Percentiles rank a stretch among this genome's conserved stretches.
Conservation (phyloP, 2,329 filamentous ascomycete species). For the Pestalotiopsis sp. region DNA sequence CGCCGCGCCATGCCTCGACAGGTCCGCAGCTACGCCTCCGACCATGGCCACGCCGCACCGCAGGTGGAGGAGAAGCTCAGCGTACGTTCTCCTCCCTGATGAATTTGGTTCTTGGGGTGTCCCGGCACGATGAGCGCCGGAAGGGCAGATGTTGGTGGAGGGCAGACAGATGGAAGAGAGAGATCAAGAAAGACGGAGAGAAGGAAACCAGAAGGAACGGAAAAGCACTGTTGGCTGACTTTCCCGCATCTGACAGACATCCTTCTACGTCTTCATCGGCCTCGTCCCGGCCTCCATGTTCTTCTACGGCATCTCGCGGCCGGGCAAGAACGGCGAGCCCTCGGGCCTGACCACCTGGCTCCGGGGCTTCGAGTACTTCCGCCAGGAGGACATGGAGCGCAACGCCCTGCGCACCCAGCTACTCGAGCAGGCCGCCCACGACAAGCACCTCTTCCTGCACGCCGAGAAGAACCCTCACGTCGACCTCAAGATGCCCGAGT, state of each 20-base stretch:
- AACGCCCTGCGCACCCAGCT: constrained; percentile 55
- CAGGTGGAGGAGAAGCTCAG: constrained; percentile 56
- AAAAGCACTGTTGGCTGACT: constrained; percentile 3
- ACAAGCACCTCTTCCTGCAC: constrained; percentile 58
- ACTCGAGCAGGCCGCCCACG: constrained; percentile 58
- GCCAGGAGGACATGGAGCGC: constrained; percentile 53
- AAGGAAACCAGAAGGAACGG: background rate
- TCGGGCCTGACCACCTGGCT: constrained; percentile 50
- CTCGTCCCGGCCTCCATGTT: constrained; percentile 46
- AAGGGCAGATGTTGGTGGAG: background rate
- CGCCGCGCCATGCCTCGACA: constrained; percentile 37
- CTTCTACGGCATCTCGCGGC: constrained; percentile 53
- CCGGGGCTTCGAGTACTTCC: constrained; percentile 47
- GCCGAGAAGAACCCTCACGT: constrained; percentile 47
- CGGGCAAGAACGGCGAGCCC: constrained; percentile 51
- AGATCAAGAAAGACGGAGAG: background rate
- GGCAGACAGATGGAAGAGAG: background rate
- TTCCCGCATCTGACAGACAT: constrained; percentile 39
- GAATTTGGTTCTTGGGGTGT: background rate
- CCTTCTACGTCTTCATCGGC: constrained; percentile 50
- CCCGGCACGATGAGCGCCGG: background rate
- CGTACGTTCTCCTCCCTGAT: constrained; percentile 46
- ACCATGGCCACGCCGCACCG: constrained; percentile 46
- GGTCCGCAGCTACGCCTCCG: constrained; percentile 57
- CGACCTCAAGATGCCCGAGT: constrained; percentile 62